A percentile compares a stretch with the other conserved stretches of the same genome.
Conservation (phyloP, 768 basidiomycete genomes). For the Clathrus columnatus region DNA sequence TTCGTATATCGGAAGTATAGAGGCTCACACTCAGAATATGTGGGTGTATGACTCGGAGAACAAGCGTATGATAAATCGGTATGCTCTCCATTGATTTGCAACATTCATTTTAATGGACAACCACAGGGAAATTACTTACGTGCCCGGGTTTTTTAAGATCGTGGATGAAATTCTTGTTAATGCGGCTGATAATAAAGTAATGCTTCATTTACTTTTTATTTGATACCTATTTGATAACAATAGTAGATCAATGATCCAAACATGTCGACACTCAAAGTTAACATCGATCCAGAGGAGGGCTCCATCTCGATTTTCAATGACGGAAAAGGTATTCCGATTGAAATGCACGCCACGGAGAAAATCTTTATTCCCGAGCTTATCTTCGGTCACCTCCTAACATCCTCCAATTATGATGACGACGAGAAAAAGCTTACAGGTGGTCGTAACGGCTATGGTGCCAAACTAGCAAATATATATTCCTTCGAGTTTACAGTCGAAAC, state of each 20-base stretch:
- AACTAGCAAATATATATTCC: slow-evolving; percentile 97
- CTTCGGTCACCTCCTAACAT: slow-evolving; percentile 90
- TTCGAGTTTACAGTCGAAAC: slow-evolving; percentile 94
- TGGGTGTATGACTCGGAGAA: slow-evolving; percentile 87
- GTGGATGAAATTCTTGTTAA: slow-evolving; percentile 99
- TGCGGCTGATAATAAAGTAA: slow-evolving; percentile 97
- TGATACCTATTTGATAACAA: neutral
- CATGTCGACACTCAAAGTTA: slow-evolving; percentile 91
- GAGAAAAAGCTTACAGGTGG: slow-evolving; percentile 99
- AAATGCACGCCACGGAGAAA: slow-evolving; percentile 87
- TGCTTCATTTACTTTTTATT: slow-evolving; percentile 14
- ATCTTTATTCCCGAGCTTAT: slow-evolving; percentile 96
- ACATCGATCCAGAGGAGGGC: slow-evolving; percentile 73
- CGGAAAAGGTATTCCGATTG: slow-evolving; percentile 92
- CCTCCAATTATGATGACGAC: slow-evolving; percentile 96
- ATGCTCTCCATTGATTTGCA: slow-evolving; percentile 31
- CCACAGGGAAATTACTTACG: slow-evolving; percentile 51
- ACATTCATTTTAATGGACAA: neutral
- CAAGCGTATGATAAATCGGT: slow-evolving; percentile 77
- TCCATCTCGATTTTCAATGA: slow-evolving; percentile 93
- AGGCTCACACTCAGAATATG: slow-evolving; percentile 76
- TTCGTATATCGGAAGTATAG: slow-evolving; percentile 94
- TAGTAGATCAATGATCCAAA: slow-evolving; percentile 77
- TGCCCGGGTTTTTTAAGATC: slow-evolving; percentile 99
- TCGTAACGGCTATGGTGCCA: slow-evolving; percentile 97